phyloP scores from a whole-genome alignment of 495 filamentous ascomycete genomes.

The Patellaria atrata region DNA sequence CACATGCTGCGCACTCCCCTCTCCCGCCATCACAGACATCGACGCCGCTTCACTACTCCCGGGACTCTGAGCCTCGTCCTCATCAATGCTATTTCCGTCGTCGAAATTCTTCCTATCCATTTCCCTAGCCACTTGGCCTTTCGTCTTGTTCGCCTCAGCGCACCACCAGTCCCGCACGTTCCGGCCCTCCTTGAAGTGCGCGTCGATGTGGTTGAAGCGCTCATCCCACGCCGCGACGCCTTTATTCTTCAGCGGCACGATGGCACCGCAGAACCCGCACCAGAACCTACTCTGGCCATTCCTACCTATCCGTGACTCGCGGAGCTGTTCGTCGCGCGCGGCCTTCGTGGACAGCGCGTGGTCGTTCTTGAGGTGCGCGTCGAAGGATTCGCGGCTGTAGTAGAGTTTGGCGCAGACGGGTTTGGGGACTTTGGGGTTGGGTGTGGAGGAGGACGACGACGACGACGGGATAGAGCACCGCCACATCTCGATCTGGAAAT shows the following conservation, averaged over 20 bases:
- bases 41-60: too few relatives aligned
- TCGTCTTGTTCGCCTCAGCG: slow-evolving; percentile 20
- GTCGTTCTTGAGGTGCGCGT: slow-evolving; percentile 33
- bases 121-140: slow-evolving; percentile 15
- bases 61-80: background rate
- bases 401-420: slow-evolving; percentile 23
- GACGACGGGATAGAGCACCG: slow-evolving; percentile 37
- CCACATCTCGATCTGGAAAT: slow-evolving; percentile 63
- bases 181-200: slow-evolving; percentile 47
- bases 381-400: slow-evolving; percentile 47
- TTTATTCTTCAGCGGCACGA: slow-evolving; percentile 40
- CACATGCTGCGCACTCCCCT: background rate
- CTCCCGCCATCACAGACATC: background rate
- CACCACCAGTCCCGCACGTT: slow-evolving; percentile 37
- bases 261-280: slow-evolving; percentile 71
- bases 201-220: slow-evolving; percentile 77
- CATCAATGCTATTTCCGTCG: slow-evolving; percentile 5
- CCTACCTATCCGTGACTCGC: slow-evolving; percentile 48
- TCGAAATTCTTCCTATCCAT: slow-evolving; percentile 11
- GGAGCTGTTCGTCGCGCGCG: slow-evolving; percentile 24
- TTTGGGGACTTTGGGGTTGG: slow-evolving; percentile 16
- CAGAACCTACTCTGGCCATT: slow-evolving; percentile 61
- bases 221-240: slow-evolving; percentile 52
- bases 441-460: background rate
- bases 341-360: slow-evolving; percentile 25